phyloP scores from a whole-genome alignment of 169 alveolate genomes.

The Perkinsus olseni region DNA sequence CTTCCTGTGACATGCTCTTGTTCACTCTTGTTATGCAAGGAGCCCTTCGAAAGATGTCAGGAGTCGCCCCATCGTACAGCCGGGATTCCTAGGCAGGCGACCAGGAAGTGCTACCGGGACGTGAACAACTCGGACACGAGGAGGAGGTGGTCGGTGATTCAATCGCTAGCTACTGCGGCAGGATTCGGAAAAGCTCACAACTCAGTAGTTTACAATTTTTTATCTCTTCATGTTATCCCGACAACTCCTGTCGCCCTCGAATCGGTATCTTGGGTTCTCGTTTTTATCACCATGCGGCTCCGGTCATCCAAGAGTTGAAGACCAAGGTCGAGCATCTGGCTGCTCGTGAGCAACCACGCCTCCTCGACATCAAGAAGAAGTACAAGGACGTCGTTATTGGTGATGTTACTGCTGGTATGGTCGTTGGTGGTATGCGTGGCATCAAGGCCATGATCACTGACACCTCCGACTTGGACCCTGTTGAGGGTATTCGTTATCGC shows the following conservation, averaged over 20 bases:
- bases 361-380: neutral
- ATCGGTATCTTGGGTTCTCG: neutral
- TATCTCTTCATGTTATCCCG: neutral
- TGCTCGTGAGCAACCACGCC: neutral
- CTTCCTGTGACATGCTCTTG: too few species aligned
- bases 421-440: constrained; percentile 76
- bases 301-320: neutral
- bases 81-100: too few species aligned
- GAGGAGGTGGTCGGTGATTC: too few species aligned
- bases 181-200: too few species aligned
- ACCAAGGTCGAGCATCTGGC: neutral
- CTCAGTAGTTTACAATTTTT: too few species aligned
- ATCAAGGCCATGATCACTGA: constrained; percentile 79
- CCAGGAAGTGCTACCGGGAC: too few species aligned
- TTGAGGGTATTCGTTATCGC: constrained; percentile 75
- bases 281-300: neutral
- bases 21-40: constrained; percentile 9
- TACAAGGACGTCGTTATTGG: neutral
- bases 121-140: too few species aligned
- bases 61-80: too few species aligned
- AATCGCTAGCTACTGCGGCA: too few species aligned
- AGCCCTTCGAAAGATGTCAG: constrained; percentile 14
- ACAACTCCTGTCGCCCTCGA: neutral
- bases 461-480: constrained; percentile 81
- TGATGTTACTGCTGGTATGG: neutral